phyloP scores from a whole-genome alignment of 805 yeast species.

The Sugiyamaella valdiviana region DNA sequence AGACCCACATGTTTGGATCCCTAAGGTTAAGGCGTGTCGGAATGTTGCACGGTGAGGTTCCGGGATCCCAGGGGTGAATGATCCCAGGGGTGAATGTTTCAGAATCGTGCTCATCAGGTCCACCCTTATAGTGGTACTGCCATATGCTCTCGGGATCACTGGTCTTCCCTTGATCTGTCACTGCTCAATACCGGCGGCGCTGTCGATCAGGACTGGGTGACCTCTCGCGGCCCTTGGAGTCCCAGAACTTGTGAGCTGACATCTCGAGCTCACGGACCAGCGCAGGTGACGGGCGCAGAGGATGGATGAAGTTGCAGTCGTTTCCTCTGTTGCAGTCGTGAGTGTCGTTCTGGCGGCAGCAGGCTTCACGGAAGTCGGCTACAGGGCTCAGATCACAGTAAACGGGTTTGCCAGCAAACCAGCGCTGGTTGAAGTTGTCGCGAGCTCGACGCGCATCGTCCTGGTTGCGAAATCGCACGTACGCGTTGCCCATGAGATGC shows the following conservation, averaged over 20 bases:
- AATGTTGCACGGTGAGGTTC: too few relatives aligned
- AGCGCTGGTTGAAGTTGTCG: slow-evolving; percentile 60
- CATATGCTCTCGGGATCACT: background rate
- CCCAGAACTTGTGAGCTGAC: slow-evolving; percentile 32
- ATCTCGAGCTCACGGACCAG: slow-evolving; percentile 39
- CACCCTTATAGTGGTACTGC: background rate
- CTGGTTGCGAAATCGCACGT: slow-evolving; percentile 52
- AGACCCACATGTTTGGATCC: too few relatives aligned
- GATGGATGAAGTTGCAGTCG: slow-evolving; percentile 83
- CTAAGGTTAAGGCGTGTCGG: too few relatives aligned
- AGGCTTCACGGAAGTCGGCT: slow-evolving; percentile 58
- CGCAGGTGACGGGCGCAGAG: slow-evolving; percentile 47
- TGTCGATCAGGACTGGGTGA: background rate
- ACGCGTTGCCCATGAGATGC: slow-evolving; percentile 77
- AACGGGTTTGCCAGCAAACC: slow-evolving; percentile 77
- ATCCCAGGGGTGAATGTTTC: too few relatives aligned
- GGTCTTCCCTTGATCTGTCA: background rate
- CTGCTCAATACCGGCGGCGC: background rate
- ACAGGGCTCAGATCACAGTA: slow-evolving; percentile 78
- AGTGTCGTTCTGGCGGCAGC: slow-evolving; percentile 65
- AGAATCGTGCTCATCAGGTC: too few relatives aligned
- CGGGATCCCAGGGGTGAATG: too few relatives aligned
- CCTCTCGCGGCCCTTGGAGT: background rate
- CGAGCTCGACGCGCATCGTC: slow-evolving; percentile 57
- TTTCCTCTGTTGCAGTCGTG: slow-evolving; percentile 70